phyloP scores from a whole-genome alignment of 2,329 filamentous ascomycete species.

The Penicillium sclerotigenum region DNA sequence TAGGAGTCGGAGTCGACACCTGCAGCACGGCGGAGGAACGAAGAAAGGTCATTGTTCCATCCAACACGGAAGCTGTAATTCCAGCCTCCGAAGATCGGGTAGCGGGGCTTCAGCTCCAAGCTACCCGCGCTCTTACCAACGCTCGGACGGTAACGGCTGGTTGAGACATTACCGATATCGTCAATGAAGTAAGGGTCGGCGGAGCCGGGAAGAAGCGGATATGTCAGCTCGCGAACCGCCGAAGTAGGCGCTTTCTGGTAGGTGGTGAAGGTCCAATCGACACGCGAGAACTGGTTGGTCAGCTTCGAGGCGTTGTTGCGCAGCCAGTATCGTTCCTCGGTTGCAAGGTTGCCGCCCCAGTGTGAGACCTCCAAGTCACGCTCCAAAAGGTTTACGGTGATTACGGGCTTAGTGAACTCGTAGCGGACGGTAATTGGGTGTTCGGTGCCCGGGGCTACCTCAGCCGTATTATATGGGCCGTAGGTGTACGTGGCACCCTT shows the following conservation, averaged over 20 bases:
- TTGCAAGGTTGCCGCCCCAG: constrained; percentile 95
- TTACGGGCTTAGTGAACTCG: constrained; percentile 90
- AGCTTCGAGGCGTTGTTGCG: constrained; percentile 81
- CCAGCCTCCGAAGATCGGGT: constrained; percentile 96
- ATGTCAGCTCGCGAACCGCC: constrained; percentile 76
- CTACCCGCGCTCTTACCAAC: constrained; percentile 52
- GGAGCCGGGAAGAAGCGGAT: constrained; percentile 76
- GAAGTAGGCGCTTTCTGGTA: constrained; percentile 75
- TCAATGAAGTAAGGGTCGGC: constrained; percentile 92
- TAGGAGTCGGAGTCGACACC: constrained; percentile 63
- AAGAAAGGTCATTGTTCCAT: constrained; percentile 83
- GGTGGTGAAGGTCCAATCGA: constrained; percentile 68
- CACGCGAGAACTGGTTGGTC: constrained; percentile 68
- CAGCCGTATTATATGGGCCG: constrained; percentile 69
- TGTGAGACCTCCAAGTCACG: constrained; percentile 94
- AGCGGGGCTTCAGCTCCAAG: constrained; percentile 88
- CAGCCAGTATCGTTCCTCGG: constrained; percentile 89
- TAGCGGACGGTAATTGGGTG: constrained; percentile 78
- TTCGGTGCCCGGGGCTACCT: constrained; percentile 72
- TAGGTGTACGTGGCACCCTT: constrained; percentile 85
- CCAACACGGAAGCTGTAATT: constrained; percentile 96
- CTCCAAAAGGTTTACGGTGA: constrained; percentile 74
- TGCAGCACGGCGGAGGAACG: constrained; percentile 64
- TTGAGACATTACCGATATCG: constrained; percentile 94
- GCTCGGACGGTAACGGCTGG: constrained; percentile 71